Percentiles rank a stretch among this genome's conserved stretches.
phyloP scores from a whole-genome alignment of 1,284 basidiomycete species.

The Retiboletus flavoniger region DNA sequence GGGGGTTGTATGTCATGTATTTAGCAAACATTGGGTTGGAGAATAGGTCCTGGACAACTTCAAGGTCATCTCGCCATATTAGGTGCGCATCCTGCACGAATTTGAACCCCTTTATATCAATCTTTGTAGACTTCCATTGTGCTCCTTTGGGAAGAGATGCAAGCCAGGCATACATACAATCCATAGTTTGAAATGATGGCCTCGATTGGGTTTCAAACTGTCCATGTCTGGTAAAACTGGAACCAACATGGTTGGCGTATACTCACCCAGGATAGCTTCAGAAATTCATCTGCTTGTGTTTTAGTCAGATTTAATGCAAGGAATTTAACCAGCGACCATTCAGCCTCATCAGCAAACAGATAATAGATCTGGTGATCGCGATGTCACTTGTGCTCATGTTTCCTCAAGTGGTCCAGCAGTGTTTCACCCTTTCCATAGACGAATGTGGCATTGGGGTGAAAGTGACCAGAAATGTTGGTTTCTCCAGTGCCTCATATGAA shows the following conservation, averaged over 20 bases:
- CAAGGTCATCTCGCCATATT: not conserved
- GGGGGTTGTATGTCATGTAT: not conserved
- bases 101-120: not conserved
- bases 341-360: not conserved
- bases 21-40: slow-evolving; percentile 1
- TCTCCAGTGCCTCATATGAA: not conserved
- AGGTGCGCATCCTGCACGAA: not conserved
- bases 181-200: not conserved
- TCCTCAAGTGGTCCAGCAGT: not conserved
- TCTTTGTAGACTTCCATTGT: not conserved
- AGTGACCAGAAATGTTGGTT: not conserved
- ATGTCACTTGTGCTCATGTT: not conserved
- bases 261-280: not conserved
- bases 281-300: not conserved
- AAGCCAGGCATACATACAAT: not conserved
- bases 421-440: not conserved
- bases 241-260: not conserved
- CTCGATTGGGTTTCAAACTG: not conserved
- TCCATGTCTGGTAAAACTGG: not conserved
- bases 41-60: not conserved
- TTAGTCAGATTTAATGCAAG: not conserved
- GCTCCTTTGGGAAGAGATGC: not conserved
- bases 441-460: not conserved
- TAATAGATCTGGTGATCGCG: not conserved
- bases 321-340: not conserved